phyloP scores from a whole-genome alignment of 2,329 filamentous ascomycete species.

The Purpureocillium lavendulum region DNA sequence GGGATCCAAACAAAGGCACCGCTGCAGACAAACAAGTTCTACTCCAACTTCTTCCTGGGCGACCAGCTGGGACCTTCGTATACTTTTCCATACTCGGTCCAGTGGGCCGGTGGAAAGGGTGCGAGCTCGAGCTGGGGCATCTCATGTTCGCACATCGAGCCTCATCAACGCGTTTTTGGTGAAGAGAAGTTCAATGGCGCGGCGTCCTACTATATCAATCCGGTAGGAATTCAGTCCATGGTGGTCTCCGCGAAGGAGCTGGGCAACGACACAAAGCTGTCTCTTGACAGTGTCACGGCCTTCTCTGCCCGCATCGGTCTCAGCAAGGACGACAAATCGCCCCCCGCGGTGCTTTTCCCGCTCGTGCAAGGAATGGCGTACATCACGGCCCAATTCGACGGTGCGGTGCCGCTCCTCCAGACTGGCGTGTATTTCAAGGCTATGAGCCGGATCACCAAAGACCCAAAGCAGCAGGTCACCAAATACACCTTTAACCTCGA shows the following conservation, averaged over 20 bases:
- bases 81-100: constrained; percentile 65
- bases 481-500: constrained; percentile 71
- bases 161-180: constrained; percentile 59
- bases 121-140: constrained; percentile 66
- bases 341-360: constrained; percentile 64
- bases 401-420: constrained; percentile 63
- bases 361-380: constrained; percentile 86
- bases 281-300: constrained; percentile 43
- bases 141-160: constrained; percentile 65
- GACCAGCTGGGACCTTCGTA: constrained; percentile 62
- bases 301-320: constrained; percentile 63
- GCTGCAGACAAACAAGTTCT: constrained; percentile 72
- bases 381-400: constrained; percentile 68
- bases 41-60: constrained; percentile 71
- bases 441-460: constrained; percentile 48
- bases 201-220: constrained; percentile 68
- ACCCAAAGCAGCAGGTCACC: constrained; percentile 53
- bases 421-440: constrained; percentile 66
- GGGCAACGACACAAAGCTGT: constrained; percentile 46
- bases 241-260: constrained; percentile 74
- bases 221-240: constrained; percentile 73
- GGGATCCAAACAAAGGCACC: constrained; percentile 41
- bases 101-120: constrained; percentile 58
- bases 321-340: constrained; percentile 38
- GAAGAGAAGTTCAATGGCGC: constrained; percentile 46